Conservation (phyloP, 1,139 yeast genomes). For the Kluyveromyces sp. region DNA sequence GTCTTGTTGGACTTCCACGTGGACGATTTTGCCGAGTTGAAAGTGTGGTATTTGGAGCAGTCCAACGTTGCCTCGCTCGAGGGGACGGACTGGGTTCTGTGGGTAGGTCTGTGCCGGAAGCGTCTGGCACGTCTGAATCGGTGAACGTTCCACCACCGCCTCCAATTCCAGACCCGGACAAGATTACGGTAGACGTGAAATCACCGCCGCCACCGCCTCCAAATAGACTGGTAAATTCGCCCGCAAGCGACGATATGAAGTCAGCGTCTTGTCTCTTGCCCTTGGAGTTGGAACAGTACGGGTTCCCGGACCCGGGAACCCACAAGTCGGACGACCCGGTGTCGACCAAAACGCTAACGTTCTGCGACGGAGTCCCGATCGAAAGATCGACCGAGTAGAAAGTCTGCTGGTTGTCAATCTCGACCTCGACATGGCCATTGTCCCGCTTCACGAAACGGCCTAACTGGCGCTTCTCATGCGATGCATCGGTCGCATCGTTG, state of each 20-base stretch:
- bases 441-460: slow-evolving; percentile 1
- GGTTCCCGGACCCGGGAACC: slow-evolving; percentile 34
- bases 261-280: not conserved
- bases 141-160: not conserved
- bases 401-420: slow-evolving; percentile 19
- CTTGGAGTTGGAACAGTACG: slow-evolving; percentile 8
- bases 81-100: not conserved
- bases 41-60: slow-evolving; percentile 36
- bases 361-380: slow-evolving; percentile 50
- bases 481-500: not conserved
- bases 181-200: slow-evolving; percentile 1
- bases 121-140: not conserved
- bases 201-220: not conserved
- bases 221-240: not conserved
- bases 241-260: not conserved
- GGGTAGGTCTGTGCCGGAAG: not conserved
- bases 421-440: slow-evolving; percentile 13
- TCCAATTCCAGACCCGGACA: not conserved
- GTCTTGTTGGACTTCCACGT: slow-evolving; percentile 39
- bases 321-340: slow-evolving; percentile 72
- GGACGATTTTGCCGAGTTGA: slow-evolving; percentile 36
- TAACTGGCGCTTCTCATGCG: not conserved
- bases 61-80: slow-evolving; percentile 12
- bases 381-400: slow-evolving; percentile 25
- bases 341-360: slow-evolving; percentile 49